These are phyloP conservation scores for Corymbia citriodora DNA, from an alignment of 441 rosid species.

Conservation along the genomic window DNA sequence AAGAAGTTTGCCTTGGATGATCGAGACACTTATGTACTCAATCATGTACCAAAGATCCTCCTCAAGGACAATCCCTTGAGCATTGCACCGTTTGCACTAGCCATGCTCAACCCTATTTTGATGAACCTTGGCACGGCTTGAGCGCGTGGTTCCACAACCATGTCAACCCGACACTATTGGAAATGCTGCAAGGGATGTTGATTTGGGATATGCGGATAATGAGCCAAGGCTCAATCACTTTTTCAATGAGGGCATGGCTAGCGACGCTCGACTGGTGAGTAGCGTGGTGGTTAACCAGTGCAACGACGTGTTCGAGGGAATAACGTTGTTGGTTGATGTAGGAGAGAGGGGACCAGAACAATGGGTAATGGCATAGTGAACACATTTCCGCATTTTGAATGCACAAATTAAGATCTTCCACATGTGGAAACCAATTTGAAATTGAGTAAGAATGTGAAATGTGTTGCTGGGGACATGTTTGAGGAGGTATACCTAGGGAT, in stretches of 20 bases:
- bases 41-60: not conserved
- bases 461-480: not conserved
- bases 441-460: not conserved
- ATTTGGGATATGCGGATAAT: not conserved
- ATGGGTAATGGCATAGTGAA: not conserved
- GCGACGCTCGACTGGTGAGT: not conserved
- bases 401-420: not conserved
- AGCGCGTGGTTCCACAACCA: not conserved
- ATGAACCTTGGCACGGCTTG: not conserved
- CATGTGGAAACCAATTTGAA: not conserved
- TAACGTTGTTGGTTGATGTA: not conserved
- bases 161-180: not conserved
- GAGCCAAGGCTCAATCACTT: not conserved
- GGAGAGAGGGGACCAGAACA: not conserved
- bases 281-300: not conserved
- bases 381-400: not conserved
- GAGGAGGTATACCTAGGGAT: not conserved
- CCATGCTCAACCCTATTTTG: not conserved
- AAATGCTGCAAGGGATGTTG: not conserved
- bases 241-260: not conserved
- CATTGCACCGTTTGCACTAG: not conserved
- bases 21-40: not conserved
- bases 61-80: not conserved
- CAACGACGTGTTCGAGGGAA: not conserved
- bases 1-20: not conserved